phyloP scores from a whole-genome alignment of 1,139 yeast genomes.

The Hyphopichia buzzinii region DNA sequence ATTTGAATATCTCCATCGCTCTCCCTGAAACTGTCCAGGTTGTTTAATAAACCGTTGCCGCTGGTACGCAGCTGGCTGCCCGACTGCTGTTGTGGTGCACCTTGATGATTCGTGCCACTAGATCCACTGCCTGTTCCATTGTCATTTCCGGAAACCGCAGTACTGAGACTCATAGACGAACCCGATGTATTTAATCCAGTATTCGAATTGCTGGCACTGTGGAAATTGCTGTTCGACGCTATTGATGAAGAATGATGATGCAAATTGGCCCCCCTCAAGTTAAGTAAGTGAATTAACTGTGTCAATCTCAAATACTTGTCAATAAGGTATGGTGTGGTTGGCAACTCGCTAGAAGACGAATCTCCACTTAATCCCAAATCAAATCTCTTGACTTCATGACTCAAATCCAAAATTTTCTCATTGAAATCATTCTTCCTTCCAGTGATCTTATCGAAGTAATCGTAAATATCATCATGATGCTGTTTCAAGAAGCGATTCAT shows the following conservation, averaged over 20 bases:
- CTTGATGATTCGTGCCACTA: background rate
- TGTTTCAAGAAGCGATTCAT: slow-evolving; percentile 67
- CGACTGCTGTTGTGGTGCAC: slow-evolving; percentile 2
- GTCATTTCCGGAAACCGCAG: slow-evolving; percentile 5
- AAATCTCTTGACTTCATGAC: slow-evolving; percentile 54
- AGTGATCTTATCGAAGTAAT: slow-evolving; percentile 72
- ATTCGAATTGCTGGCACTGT: slow-evolving; percentile 2
- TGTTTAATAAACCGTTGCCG: slow-evolving; percentile 1
- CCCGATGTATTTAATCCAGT: slow-evolving; percentile 6
- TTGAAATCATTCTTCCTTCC: slow-evolving; percentile 67
- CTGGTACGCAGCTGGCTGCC: slow-evolving; percentile 5
- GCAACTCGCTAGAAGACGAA: slow-evolving; percentile 52
- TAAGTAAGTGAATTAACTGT: slow-evolving; percentile 51
- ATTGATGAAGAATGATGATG: slow-evolving; percentile 3
- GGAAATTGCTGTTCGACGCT: slow-evolving; percentile 5
- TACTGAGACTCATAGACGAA: slow-evolving; percentile 8
- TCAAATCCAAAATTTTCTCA: slow-evolving; percentile 55
- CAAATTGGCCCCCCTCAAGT: slow-evolving; percentile 10
- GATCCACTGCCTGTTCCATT: slow-evolving; percentile 3
- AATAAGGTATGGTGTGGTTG: slow-evolving; percentile 66
- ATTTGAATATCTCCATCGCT: slow-evolving; percentile 14
- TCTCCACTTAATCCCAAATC: slow-evolving; percentile 48
- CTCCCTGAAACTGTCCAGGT: slow-evolving; percentile 12
- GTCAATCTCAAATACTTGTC: slow-evolving; percentile 64
- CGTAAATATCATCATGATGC: slow-evolving; percentile 57